Evolutionary conservation across 1,139 yeast species (phyloP).

Genomic region (Hyphopichia fennica): DNA sequence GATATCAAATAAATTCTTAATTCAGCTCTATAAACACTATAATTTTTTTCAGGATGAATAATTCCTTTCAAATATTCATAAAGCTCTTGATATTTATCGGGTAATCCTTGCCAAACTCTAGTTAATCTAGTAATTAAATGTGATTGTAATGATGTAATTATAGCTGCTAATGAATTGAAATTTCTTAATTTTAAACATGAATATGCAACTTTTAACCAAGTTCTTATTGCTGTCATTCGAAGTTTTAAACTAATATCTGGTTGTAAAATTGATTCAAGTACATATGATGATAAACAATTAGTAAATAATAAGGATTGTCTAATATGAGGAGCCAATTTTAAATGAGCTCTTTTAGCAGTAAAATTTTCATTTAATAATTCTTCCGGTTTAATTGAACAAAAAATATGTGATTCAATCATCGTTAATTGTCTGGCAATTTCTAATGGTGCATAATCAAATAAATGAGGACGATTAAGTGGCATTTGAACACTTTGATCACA

Average conservation of each 20-base stretch:
- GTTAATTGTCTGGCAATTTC: slow-evolving; percentile 88
- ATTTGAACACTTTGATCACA: slow-evolving; percentile 50
- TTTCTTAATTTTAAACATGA: slow-evolving; percentile 80
- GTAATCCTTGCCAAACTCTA: slow-evolving; percentile 64
- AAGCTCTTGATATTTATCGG: slow-evolving; percentile 63
- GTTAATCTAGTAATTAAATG: slow-evolving; percentile 72
- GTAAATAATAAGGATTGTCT: slow-evolving; percentile 69
- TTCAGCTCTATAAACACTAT: slow-evolving; percentile 69
- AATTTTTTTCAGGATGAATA: slow-evolving; percentile 83
- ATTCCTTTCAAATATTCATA: slow-evolving; percentile 69
- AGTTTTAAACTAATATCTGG: slow-evolving; percentile 50
- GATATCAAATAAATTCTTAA: slow-evolving; percentile 55
- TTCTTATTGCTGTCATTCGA: slow-evolving; percentile 62
- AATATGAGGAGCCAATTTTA: slow-evolving; percentile 72
- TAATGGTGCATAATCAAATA: slow-evolving; percentile 71
- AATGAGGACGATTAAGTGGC: slow-evolving; percentile 49
- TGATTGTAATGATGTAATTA: slow-evolving; percentile 80
- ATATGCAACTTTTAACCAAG: slow-evolving; percentile 83
- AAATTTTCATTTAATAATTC: slow-evolving; percentile 78
- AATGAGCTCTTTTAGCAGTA: slow-evolving; percentile 60
- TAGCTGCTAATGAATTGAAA: slow-evolving; percentile 86
- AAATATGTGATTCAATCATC: slow-evolving; percentile 71
- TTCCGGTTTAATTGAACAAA: slow-evolving; percentile 63
- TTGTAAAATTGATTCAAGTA: slow-evolving; percentile 71
- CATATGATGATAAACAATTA: slow-evolving; percentile 78